Evolutionary conservation across 768 basidiomycete genomes (phyloP), one percentile per base, ranked within the genome.

Genomic region (Glaciozyma antarctica): DNA sequence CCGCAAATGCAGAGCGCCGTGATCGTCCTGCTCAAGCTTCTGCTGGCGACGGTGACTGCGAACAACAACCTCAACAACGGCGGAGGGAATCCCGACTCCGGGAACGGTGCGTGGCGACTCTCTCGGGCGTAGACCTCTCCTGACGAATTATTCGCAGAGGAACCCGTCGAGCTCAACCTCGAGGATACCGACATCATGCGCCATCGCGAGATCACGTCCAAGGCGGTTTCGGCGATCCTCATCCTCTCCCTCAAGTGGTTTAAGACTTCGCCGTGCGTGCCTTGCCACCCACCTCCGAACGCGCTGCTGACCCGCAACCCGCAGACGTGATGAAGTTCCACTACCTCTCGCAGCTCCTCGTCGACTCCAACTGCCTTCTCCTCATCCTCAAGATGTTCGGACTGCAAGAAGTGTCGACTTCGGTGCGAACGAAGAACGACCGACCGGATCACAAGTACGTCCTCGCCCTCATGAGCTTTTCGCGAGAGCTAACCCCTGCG

Each of bases 311-410:
- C 19, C 28, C 28, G n/a, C 22, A 13, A 26, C 17, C 22, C n/a
- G 21, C 71, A 98, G 94, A 98, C 78, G 85, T 87, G 24, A 93
- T 99, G 88, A 98, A 99, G 75, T 97, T 95, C 75, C 93, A 99
- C 76, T 91, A 97, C 76, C 81, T 99, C 28, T 91, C 91, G n/a
- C 92, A 94, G 76, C 83, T 90, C 43, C 79, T 99, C 12, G 84
- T 99, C 52, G 94, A 98, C 72, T 93, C 91, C 28, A 98, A 98
- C 73, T 94, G 92, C 75, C 78, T 97, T 17, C 79, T 98, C 38
- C 81, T 98, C 38, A 89, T 98, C 58, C 78, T 99, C 72, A 97
- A 97, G 80, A 95, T 97, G 87, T 97, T 98, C 76, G 90, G 93
- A n/a, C 76, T 97, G 68, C 89, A 92, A 75, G 95, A 99, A 75